Conservation (phyloP, 768 basidiomycete genomes). For the Boletales sp. region DNA sequence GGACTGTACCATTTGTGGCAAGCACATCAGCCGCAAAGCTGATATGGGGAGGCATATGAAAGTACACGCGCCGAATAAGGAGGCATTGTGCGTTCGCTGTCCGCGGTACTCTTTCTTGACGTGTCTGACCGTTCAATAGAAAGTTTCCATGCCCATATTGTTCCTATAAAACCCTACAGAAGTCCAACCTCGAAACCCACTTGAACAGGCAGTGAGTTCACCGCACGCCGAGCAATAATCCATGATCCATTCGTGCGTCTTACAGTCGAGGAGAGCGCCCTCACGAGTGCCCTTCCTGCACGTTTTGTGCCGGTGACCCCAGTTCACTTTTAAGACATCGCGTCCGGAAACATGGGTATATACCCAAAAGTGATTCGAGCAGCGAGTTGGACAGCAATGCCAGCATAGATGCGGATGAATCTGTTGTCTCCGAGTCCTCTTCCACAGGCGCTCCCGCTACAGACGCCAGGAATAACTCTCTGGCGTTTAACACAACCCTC, state of each 20-base stretch:
- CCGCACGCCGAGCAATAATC: background rate
- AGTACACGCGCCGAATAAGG: conserved; percentile 20
- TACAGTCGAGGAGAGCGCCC: conserved; percentile 12
- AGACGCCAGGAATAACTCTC: too few relatives aligned
- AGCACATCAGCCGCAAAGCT: conserved; percentile 17
- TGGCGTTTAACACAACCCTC: too few relatives aligned
- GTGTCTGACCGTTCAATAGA: conserved; percentile 15
- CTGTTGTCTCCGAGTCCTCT: too few relatives aligned
- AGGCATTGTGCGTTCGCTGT: conserved; percentile 17
- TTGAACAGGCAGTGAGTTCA: conserved; percentile 28
- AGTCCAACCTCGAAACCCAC: conserved; percentile 26
- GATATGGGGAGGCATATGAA: conserved; percentile 29
- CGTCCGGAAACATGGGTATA: conserved; percentile 14
- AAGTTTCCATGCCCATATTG: conserved; percentile 26
- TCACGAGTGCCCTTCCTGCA: conserved; percentile 16
- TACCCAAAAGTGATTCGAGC: conserved; percentile 3
- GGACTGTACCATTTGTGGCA: conserved; percentile 13
- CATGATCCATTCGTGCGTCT: background rate
- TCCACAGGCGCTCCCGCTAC: too few relatives aligned
- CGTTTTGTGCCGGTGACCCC: conserved; percentile 14
- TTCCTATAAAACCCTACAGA: conserved; percentile 21
- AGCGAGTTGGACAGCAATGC: background rate
- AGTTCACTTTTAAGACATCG: conserved; percentile 23
- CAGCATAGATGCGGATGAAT: background rate
- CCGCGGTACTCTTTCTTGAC: background rate